phyloP scores from a whole-genome alignment of 2,329 filamentous ascomycete species.

The Falciphora oryzae region DNA sequence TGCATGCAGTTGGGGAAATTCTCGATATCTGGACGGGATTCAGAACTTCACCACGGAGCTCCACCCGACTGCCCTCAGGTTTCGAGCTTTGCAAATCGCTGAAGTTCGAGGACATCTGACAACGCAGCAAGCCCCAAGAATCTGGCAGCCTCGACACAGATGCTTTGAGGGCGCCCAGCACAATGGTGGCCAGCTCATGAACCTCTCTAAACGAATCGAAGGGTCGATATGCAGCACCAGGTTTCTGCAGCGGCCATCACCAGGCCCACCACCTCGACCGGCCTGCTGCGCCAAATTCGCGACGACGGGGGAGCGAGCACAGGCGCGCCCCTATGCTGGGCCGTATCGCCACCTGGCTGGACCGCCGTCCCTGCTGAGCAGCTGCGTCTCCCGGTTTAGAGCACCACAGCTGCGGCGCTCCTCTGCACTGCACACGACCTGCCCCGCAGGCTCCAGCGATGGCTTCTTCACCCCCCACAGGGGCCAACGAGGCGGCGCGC shows the following conservation, averaged over 20 bases:
- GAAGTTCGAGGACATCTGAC: background rate
- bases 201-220: slow-evolving; percentile 53
- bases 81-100: background rate
- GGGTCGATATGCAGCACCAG: slow-evolving; percentile 53
- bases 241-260: slow-evolving; percentile 39
- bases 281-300: slow-evolving; percentile 1
- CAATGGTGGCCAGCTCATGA: slow-evolving; percentile 55
- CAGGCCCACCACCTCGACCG: slow-evolving; percentile 16
- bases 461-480: background rate
- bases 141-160: slow-evolving; percentile 1
- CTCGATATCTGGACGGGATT: background rate
- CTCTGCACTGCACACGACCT: background rate
- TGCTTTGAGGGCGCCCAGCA: slow-evolving; percentile 16
- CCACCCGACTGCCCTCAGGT: background rate
- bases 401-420: background rate
- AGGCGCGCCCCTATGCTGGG: background rate
- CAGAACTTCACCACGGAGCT: too few relatives aligned
- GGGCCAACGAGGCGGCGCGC: background rate
- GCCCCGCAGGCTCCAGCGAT: background rate
- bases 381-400: too few relatives aligned
- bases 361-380: background rate
- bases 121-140: background rate
- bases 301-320: background rate
- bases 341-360: background rate
- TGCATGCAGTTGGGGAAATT: background rate